phyloP scores from a whole-genome alignment of 177 flowering plant genomes.

The Telopea speciosissima region DNA sequence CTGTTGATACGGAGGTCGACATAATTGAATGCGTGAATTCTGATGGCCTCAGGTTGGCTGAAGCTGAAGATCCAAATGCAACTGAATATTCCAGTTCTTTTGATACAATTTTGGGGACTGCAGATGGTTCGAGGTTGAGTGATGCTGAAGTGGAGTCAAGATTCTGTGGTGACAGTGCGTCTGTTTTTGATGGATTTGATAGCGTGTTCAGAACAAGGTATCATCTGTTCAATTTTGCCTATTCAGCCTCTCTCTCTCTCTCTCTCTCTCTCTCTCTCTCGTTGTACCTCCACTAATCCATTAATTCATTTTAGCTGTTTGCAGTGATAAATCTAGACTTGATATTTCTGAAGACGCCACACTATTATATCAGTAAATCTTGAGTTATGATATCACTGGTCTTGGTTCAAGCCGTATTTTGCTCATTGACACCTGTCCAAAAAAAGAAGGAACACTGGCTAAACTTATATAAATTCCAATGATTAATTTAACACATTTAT shows the following conservation, averaged over 20 bases:
- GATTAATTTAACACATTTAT: background rate
- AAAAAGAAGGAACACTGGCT: background rate
- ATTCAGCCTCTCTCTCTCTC: slow-evolving; percentile 5
- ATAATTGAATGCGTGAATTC: slow-evolving; percentile 29
- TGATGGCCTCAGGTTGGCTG: slow-evolving; percentile 18
- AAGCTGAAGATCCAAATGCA: slow-evolving; percentile 63
- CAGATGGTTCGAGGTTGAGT: slow-evolving; percentile 43
- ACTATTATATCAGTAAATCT: background rate
- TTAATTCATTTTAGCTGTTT: background rate
- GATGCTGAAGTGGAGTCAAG: slow-evolving; percentile 79
- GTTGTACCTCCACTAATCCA: background rate
- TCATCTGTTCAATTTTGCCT: background rate
- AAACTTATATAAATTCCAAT: background rate
- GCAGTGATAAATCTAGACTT: background rate
- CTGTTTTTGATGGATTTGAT: slow-evolving; percentile 36
- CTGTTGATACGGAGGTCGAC: slow-evolving; percentile 40
- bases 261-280: background rate
- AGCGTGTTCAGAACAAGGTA: slow-evolving; percentile 45
- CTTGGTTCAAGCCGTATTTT: background rate
- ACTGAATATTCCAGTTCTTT: slow-evolving; percentile 92
- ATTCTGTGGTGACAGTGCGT: slow-evolving; percentile 31
- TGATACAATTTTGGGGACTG: slow-evolving; percentile 54
- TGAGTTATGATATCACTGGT: background rate
- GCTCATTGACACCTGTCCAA: background rate
- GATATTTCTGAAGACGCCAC: background rate